phyloP scores from a whole-genome alignment of 2,329 filamentous ascomycete genomes.

The Claviceps africana region DNA sequence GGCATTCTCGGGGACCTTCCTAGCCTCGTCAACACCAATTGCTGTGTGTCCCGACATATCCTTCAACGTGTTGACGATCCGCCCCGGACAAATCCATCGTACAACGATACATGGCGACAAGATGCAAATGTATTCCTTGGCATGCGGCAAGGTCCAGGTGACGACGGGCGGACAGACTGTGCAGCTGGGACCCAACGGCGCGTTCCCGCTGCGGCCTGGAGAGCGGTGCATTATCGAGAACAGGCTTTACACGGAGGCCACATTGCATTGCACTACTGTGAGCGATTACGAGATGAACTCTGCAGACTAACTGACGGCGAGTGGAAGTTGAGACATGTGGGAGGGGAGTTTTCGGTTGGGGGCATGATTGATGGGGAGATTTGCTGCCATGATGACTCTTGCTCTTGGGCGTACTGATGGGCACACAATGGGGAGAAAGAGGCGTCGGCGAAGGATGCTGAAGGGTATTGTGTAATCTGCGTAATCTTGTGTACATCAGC shows the following conservation, averaged over 20 bases:
- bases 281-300: conserved; percentile 9
- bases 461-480: no score
- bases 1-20: conserved; percentile 29
- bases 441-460: no score
- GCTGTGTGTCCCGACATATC: conserved; percentile 22
- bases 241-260: conserved; percentile 28
- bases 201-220: conserved; percentile 28
- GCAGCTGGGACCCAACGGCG: conserved; percentile 27
- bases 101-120: conserved; percentile 17
- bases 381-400: no score
- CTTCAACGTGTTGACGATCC: conserved; percentile 27
- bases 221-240: conserved; percentile 27
- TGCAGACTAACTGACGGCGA: neutral
- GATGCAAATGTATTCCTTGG: conserved; percentile 26
- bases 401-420: no score
- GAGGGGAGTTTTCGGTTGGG: no score
- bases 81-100: conserved; percentile 21
- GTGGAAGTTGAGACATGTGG: neutral
- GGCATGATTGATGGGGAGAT: neutral
- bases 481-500: no score
- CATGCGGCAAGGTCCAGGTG: conserved; percentile 26
- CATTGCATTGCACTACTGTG: conserved; percentile 27
- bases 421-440: no score
- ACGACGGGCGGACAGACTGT: conserved; percentile 24
- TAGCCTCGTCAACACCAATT: conserved; percentile 23